Base-by-base conservation (phyloP, 768 basidiomycete species). In the Auricularia sp. region DNA sequence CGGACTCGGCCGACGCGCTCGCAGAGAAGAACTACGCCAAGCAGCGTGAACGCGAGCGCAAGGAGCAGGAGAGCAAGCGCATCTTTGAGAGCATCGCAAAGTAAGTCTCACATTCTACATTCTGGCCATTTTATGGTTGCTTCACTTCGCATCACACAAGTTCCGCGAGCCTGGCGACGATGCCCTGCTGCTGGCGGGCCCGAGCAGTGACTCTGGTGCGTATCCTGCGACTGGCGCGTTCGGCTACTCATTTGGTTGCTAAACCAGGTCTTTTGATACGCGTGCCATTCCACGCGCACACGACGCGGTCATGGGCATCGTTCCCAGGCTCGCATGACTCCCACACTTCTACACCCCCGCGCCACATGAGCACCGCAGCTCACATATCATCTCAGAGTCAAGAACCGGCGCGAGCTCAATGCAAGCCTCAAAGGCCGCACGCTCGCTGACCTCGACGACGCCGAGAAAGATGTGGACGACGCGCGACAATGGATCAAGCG, bases 361-460 rank as follows among this genome's bases (percentile, higher is more conserved):
- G 39, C 13, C 39, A 7, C 13, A 42, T 42, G 39, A 42, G 39
- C 39, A 42, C 39, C 47, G 18, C 6, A 13, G 47, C 47, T 51
- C 18, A 51, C 47, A 33, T 59, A 11, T 59, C 69, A 47, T 61
- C 67, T 69, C 78, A 94, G 90, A 86, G 89, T 94, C 78, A 89
- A 89, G 79, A 98, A 98, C 81, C 85, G 88, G 76, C 86, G 86
- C 71, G 96, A 97, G 76, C 87, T 98, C 73, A 87, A 92, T 79
- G 82, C 91, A 70, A 89, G 90, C 77, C 88, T 98, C 75, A 91
- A 88, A 77, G 97, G 97, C 71, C 75, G 87, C 72, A 96, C 95
- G 69, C 87, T 99, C 67, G 97, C 92, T 77, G 92, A 90, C 74
- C 85, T 82, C 78, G 90, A 87, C 71, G 89, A 79, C 69, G 71